Evolutionary conservation across 228 moss, liverwort and hornwort genomes (phyloP), one percentile per base, ranked within the genome.

Genomic region (Sphagnum fallax): DNA sequence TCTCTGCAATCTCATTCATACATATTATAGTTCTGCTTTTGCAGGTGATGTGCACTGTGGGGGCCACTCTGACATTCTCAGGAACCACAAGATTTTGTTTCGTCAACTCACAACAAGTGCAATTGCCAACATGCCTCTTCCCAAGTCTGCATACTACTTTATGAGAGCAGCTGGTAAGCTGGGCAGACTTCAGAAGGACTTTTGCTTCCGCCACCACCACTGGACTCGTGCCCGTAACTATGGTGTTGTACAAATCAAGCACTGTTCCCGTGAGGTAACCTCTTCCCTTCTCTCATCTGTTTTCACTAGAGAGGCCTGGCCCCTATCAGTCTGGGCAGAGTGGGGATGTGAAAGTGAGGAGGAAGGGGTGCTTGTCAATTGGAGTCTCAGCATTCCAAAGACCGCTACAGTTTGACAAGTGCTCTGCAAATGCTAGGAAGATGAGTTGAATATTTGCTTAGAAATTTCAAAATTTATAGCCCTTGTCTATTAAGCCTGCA

Each of bases 11-110:
- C 32, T 32, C 32, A 32, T 32, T 32, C 32, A 32, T 32, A 32
- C 32, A 32, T 32, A 32, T 32, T 32, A 32, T 32, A 50, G 53
- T 63, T 65, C 16, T 53, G 13, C 4, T 72, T 53, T 18, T 64
- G 52, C 77, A 96, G 96, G 96, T 72, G 96, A 96, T 79, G 96
- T 96, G 65, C 96, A 96, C 75, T 96, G 96, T 74, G 96, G 96
- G 14, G 96, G 96, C 48, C 96, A 96, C 73, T 96, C 96, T 4
- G 81, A 86, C 60, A 73, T 96, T 52, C 52, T 79, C 4, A 86
- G 66, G 66, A 69, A 89, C 59, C 73, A 78, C 67, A 73, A 80
- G 73, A 68, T 86, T 61, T 53, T 83, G 49, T 92, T 92, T 75
- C 84, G 90, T 69, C 96, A 96, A 79, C 80, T 96, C 62, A 96